Conservation (phyloP, 257 asterid species). For the Nicotiana otophora region DNA sequence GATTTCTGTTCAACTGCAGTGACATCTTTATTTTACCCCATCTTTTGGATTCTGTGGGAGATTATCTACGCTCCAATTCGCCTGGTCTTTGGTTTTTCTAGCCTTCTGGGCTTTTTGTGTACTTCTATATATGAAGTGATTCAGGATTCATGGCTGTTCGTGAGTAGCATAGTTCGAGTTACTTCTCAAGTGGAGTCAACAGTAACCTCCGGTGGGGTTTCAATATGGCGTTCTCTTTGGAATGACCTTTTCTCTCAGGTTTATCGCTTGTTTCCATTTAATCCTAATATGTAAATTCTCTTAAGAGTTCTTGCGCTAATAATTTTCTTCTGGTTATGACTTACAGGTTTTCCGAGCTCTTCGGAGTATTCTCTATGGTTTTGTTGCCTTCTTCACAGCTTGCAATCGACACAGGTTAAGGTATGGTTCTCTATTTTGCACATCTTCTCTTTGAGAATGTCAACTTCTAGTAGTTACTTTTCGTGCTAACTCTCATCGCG, state of each 20-base stretch:
- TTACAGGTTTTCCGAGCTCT: conserved; percentile 81
- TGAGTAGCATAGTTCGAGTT: conserved; percentile 57
- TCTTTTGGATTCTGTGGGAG: conserved; percentile 75
- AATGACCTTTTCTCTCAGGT: conserved; percentile 96
- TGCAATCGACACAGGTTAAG: conserved; percentile 92
- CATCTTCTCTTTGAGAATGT: background rate
- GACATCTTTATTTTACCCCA: conserved; percentile 54
- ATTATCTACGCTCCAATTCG: conserved; percentile 70
- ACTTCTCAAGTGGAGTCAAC: conserved; percentile 65
- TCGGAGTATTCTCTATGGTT: conserved; percentile 85
- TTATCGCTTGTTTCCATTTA: background rate
- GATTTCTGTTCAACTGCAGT: conserved; percentile 46
- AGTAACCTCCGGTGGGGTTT: conserved; percentile 59
- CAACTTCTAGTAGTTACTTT: background rate
- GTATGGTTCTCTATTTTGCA: conserved; percentile 29
- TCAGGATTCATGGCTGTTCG: conserved; percentile 44
- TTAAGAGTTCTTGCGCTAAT: background rate
- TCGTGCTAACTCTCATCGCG: background rate
- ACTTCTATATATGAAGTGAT: conserved; percentile 32
- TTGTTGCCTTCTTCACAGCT: conserved; percentile 76
- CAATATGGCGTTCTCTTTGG: conserved; percentile 92
- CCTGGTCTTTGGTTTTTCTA: conserved; percentile 47
- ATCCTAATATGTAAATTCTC: background rate
- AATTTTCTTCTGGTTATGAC: background rate
- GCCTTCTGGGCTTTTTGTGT: conserved; percentile 43